These are phyloP conservation scores for Pseudogymnoascus sp. DNA, from an alignment of 2,329 filamentous ascomycete genomes.

Conservation along the genomic window DNA sequence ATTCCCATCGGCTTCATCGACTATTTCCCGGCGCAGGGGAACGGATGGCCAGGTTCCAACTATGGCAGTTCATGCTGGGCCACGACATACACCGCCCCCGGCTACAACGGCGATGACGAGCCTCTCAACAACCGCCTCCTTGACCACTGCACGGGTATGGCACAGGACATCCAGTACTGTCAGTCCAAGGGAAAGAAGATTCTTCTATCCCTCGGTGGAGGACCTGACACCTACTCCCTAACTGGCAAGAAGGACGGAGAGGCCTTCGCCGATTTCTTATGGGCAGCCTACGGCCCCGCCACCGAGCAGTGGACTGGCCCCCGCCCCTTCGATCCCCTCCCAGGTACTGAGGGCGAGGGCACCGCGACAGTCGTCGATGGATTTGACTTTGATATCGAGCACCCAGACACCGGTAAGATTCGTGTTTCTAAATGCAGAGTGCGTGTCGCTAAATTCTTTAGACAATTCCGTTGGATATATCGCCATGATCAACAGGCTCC, in stretches of 20 bases:
- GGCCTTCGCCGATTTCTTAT: slow-evolving; percentile 32
- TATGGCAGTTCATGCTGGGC: slow-evolving; percentile 36
- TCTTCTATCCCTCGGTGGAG: slow-evolving; percentile 34
- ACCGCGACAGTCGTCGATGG: slow-evolving; percentile 25
- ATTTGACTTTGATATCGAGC: slow-evolving; percentile 30
- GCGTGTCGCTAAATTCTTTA: slow-evolving; percentile 14
- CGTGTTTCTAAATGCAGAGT: too few relatives aligned
- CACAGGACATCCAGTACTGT: slow-evolving; percentile 33
- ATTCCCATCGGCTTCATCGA: slow-evolving; percentile 38
- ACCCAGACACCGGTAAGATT: slow-evolving; percentile 12
- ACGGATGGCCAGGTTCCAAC: slow-evolving; percentile 35
- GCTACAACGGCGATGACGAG: slow-evolving; percentile 28
- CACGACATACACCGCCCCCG: slow-evolving; percentile 27
- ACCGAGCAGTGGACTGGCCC: slow-evolving; percentile 27
- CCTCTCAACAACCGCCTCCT: slow-evolving; percentile 29
- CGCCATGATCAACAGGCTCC: slow-evolving; percentile 24
- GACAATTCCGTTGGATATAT: slow-evolving; percentile 24
- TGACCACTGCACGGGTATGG: slow-evolving; percentile 30
- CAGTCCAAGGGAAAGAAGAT: slow-evolving; percentile 35
- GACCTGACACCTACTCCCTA: slow-evolving; percentile 28
- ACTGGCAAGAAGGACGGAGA: slow-evolving; percentile 31
- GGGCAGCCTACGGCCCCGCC: slow-evolving; percentile 35
- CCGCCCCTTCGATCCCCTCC: slow-evolving; percentile 23
- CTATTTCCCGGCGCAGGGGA: slow-evolving; percentile 35
- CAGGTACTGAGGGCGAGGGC: slow-evolving; percentile 11